Percentiles rank a stretch among this genome's conserved stretches.
phyloP scores from a whole-genome alignment of 306 rosid species.

The Myrica gale region DNA sequence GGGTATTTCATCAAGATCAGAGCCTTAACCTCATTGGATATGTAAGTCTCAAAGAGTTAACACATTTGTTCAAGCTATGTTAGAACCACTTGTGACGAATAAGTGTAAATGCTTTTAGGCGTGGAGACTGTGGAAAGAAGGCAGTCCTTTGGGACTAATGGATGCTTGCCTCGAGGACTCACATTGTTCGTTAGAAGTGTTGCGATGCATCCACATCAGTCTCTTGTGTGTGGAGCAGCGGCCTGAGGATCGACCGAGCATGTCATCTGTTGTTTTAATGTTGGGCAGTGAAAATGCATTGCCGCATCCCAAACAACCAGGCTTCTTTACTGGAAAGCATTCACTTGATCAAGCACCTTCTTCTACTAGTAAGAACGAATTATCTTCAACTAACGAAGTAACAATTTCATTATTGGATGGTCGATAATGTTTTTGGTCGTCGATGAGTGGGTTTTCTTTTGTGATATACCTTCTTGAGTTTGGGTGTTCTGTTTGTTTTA shows the following conservation, averaged over 20 bases:
- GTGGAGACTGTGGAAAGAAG: slow-evolving; percentile 40
- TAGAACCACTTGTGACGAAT: too few relatives aligned
- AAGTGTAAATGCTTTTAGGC: slow-evolving; percentile 20
- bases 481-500: too few relatives aligned
- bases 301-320: slow-evolving; percentile 51
- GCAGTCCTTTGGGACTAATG: slow-evolving; percentile 18
- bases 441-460: too few relatives aligned
- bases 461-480: too few relatives aligned
- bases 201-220: slow-evolving; percentile 45
- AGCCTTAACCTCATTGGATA: too few relatives aligned
- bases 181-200: slow-evolving; percentile 25
- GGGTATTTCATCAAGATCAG: too few relatives aligned
- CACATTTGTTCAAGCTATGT: too few relatives aligned
- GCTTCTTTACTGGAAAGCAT: slow-evolving; percentile 27
- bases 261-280: slow-evolving; percentile 55
- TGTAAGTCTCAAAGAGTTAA: too few relatives aligned
- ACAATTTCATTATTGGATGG: slow-evolving; percentile 42
- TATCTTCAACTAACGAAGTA: slow-evolving; percentile 41
- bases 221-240: slow-evolving; percentile 52
- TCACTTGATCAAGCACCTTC: slow-evolving; percentile 9
- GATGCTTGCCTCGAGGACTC: slow-evolving; percentile 24
- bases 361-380: slow-evolving; percentile 32
- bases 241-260: slow-evolving; percentile 56
- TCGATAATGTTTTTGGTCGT: slow-evolving; percentile 21
- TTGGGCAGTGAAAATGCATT: slow-evolving; percentile 39